Evolutionary conservation across 257 asterid species (phyloP).

Genomic region (Agastache rugosa): DNA sequence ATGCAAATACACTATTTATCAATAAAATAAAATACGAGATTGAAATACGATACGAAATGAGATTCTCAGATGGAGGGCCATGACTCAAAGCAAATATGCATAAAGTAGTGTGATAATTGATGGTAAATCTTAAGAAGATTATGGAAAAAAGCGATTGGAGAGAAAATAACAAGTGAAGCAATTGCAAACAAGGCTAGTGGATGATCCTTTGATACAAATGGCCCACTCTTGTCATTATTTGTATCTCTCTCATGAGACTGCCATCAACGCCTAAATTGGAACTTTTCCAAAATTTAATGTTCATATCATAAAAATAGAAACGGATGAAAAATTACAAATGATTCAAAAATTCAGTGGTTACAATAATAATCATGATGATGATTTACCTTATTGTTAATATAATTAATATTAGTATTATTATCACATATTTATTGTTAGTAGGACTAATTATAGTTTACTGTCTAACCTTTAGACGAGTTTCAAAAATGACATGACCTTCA

Average conservation of each 20-base stretch:
- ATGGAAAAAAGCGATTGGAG: conserved; percentile 10
- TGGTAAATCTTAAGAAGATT: background rate
- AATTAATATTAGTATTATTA: no score
- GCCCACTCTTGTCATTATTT: conserved; percentile 45
- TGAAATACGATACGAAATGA: background rate
- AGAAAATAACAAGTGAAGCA: conserved; percentile 19
- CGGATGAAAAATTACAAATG: background rate
- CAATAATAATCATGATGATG: no score
- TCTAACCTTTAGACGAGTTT: no score
- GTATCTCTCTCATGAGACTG: conserved; percentile 33
- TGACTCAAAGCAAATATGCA: background rate
- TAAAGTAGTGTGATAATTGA: background rate
- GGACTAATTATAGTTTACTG: no score
- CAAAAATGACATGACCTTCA: no score
- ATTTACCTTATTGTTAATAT: no score
- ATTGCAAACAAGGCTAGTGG: conserved; percentile 31
- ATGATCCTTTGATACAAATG: conserved; percentile 42
- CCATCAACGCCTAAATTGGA: conserved; percentile 28
- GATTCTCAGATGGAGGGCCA: conserved; percentile 7
- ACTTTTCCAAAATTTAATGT: background rate
- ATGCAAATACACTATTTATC: background rate
- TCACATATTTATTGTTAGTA: no score
- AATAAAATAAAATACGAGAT: background rate
- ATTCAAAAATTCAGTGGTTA: background rate
- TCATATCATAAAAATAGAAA: background rate